Evolutionary conservation across 441 rosid species (phyloP), one percentile per base, ranked within the genome.

Genomic region (Euphorbia schlechtendalii): DNA sequence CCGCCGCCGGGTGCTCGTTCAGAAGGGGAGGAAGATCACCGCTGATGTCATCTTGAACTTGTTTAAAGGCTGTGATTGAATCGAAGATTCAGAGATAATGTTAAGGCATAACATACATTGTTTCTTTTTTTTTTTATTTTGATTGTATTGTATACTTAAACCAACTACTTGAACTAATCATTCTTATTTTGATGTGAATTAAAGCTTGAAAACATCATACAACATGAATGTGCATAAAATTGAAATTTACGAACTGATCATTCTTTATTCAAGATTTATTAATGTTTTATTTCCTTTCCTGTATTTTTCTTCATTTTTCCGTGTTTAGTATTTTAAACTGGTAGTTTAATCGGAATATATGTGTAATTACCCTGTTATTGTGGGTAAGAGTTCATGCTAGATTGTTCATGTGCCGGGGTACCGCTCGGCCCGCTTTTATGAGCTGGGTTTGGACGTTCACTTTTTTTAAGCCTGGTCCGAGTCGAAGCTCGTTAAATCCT

Each of bases 11-110:
- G 76, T 78, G 51, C 81, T 83, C 2, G 88, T 74, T 49, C 73
- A 62, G 13, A 80, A 65, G 13, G 84, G 88, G 38, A 76, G 73
- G 63, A 76, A 74, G 77, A 83, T 83, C 61, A 75, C 83, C 15
- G 13, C 75, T 0, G 83, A 81, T 20, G 70, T 81, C 9, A 78
- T 79, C 0, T 17, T 75, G 65, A 51, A 65, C 69, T 66, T 75
- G 65, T 55, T 75, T 60, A 63, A 61, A 53, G 67, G 56, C 28
- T 34, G 30, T 48, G 24, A 40, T 66, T 56, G 55, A 46, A 51
- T 49, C 14, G 49, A 49, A 49, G 18, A 51, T 51, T 46, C 51
- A 46, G 51, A 5, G 15, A 32, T 32, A 2, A 6, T 32, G 3
- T 32, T 2, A 40, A 40, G n/a, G n/a, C n/a, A n/a, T n/a, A n/a